A percentile compares a stretch with the other conserved stretches of the same genome.
phyloP scores from a whole-genome alignment of 208 protist genomes.

The Tetramitus jugosus region DNA sequence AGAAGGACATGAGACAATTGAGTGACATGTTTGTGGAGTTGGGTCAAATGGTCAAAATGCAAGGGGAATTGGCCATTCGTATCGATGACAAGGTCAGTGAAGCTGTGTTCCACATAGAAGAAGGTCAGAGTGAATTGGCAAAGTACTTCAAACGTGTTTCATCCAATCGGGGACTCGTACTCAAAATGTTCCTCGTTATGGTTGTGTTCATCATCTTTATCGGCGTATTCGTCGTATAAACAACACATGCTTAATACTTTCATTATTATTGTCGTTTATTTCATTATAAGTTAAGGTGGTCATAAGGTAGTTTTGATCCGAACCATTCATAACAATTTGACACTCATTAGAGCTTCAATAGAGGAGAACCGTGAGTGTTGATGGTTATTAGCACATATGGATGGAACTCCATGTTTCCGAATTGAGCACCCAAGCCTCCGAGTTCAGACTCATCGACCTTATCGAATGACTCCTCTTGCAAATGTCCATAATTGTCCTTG shows the following conservation, averaged over 20 bases:
- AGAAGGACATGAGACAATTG: neutral
- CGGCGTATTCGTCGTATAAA: neutral
- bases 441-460: neutral
- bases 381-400: conserved; percentile 13
- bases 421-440: neutral
- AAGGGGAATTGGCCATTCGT: neutral
- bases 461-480: neutral
- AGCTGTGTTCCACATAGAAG: neutral
- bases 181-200: neutral
- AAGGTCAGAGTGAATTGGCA: neutral
- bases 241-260: no score
- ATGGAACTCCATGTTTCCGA: neutral
- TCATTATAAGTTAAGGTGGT: no score
- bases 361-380: neutral
- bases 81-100: neutral
- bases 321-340: no score
- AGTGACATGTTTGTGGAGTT: neutral
- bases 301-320: no score
- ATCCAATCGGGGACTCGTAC: neutral
- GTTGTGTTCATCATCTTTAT: conserved; percentile 15
- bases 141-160: neutral
- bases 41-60: neutral
- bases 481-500: neutral
- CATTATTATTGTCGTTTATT: no score
- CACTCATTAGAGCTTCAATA: neutral